phyloP scores from a whole-genome alignment of 441 rosid species.

The Erodium trifolium region DNA sequence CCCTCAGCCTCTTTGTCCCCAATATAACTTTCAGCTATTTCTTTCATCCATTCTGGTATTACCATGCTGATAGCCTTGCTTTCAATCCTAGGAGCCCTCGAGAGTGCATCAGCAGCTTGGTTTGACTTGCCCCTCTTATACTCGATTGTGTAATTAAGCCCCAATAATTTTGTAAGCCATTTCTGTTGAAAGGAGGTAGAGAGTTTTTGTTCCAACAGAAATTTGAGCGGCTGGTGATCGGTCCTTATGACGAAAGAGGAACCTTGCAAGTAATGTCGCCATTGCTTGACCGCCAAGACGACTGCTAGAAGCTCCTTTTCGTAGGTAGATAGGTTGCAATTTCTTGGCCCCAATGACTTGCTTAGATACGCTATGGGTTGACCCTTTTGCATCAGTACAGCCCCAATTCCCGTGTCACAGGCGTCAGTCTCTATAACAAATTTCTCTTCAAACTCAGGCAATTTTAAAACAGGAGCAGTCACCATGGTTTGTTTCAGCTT shows the following conservation, averaged over 20 bases:
- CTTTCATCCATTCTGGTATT: no score
- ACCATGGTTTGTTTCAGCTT: no score
- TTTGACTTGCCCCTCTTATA: background rate
- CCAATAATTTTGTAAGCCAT: background rate
- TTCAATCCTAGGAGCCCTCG: background rate
- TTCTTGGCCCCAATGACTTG: no score
- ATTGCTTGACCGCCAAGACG: background rate
- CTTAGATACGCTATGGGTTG: no score
- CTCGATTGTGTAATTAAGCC: background rate
- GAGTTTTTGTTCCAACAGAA: background rate
- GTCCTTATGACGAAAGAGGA: background rate
- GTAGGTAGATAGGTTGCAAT: no score
- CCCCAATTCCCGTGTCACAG: background rate
- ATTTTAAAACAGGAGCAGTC: no score
- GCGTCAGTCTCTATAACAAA: no score
- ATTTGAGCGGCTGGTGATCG: background rate
- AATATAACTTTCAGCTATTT: background rate
- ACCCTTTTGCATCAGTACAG: no score
- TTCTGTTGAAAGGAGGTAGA: background rate
- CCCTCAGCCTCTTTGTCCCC: background rate
- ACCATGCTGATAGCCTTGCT: no score
- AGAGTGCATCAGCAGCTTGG: background rate
- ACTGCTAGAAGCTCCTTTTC: background rate
- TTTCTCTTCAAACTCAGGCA: no score
- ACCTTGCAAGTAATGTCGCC: background rate